These are phyloP conservation scores for Aspergillus aculeatinus DNA, from an alignment of 2,329 filamentous ascomycete genomes.

Conservation along the genomic window DNA sequence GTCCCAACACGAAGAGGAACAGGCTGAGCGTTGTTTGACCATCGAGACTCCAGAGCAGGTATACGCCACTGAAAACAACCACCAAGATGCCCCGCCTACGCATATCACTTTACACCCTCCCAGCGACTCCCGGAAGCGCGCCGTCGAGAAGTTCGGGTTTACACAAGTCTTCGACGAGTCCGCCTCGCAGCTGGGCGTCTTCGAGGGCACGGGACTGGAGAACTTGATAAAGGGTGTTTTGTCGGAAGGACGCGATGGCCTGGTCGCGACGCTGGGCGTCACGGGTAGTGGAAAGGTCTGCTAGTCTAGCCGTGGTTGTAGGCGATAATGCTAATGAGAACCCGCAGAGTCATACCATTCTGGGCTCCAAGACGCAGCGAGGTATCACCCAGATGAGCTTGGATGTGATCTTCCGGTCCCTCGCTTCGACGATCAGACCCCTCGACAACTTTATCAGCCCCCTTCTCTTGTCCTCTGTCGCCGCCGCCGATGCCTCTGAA, in stretches of 20 bases:
- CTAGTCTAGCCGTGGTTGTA: background rate
- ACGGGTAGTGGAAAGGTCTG: slow-evolving; percentile 94
- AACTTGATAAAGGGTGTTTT: slow-evolving; percentile 79
- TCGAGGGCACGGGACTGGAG: slow-evolving; percentile 73
- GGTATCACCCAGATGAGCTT: slow-evolving; percentile 89
- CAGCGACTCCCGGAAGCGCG: slow-evolving; percentile 76
- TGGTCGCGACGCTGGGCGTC: slow-evolving; percentile 88
- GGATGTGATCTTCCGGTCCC: slow-evolving; percentile 82
- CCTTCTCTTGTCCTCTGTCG: slow-evolving; percentile 69
- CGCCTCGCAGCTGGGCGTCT: slow-evolving; percentile 80
- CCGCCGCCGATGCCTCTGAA: slow-evolving; percentile 76
- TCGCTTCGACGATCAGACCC: slow-evolving; percentile 70
- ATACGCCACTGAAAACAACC: slow-evolving; percentile 35
- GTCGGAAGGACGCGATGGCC: slow-evolving; percentile 78
- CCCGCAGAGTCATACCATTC: slow-evolving; percentile 84
- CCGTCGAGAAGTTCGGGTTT: slow-evolving; percentile 91
- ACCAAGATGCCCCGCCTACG: slow-evolving; percentile 51
- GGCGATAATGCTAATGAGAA: slow-evolving; percentile 11
- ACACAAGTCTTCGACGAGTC: slow-evolving; percentile 90
- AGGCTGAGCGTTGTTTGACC: slow-evolving; percentile 68
- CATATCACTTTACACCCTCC: slow-evolving; percentile 78
- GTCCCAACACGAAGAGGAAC: slow-evolving; percentile 39
- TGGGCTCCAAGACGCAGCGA: slow-evolving; percentile 81
- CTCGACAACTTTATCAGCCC: slow-evolving; percentile 52
- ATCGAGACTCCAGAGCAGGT: slow-evolving; percentile 61